A percentile compares a stretch with the other conserved stretches of the same genome.
These are phyloP conservation scores for Blepharisma stoltei DNA, from an alignment of 73 alveolate species.

Conservation along the genomic window DNA sequence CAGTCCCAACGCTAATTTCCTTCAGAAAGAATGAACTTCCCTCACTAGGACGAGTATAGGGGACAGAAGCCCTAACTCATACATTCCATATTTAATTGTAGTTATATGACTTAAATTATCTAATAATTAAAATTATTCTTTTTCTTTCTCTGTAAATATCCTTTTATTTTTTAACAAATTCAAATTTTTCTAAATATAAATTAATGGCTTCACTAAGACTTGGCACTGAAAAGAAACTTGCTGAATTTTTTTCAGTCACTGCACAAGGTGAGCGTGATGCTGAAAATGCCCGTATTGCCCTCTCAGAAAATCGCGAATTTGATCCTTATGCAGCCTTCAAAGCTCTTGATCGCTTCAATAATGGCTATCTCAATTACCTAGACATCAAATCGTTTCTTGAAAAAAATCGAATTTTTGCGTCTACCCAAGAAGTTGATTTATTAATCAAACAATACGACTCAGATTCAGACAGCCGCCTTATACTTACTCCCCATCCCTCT, in stretches of 20 bases:
- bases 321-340: slow-evolving; percentile 73
- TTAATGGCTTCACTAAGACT: slow-evolving; percentile 18
- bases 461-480: slow-evolving; percentile 36
- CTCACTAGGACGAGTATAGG: too few relatives aligned
- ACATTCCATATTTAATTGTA: too few relatives aligned
- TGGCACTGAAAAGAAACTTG: slow-evolving; percentile 42
- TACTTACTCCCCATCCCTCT: too few relatives aligned
- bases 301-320: slow-evolving; percentile 55
- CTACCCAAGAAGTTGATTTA: slow-evolving; percentile 25
- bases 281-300: slow-evolving; percentile 48
- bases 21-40: too few relatives aligned
- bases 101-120: too few relatives aligned
- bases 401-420: slow-evolving; percentile 27
- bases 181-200: not conserved
- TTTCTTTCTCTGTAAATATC: too few relatives aligned
- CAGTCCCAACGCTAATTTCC: too few relatives aligned
- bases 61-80: too few relatives aligned
- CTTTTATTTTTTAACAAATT: too few relatives aligned
- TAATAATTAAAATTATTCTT: too few relatives aligned
- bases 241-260: slow-evolving; percentile 50
- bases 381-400: slow-evolving; percentile 34
- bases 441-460: slow-evolving; percentile 29
- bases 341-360: slow-evolving; percentile 45
- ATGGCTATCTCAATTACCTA: slow-evolving; percentile 32
- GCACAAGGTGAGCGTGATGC: slow-evolving; percentile 62